Conservation (phyloP, 257 asterid genomes). For the Solanum bulbocastanum region DNA sequence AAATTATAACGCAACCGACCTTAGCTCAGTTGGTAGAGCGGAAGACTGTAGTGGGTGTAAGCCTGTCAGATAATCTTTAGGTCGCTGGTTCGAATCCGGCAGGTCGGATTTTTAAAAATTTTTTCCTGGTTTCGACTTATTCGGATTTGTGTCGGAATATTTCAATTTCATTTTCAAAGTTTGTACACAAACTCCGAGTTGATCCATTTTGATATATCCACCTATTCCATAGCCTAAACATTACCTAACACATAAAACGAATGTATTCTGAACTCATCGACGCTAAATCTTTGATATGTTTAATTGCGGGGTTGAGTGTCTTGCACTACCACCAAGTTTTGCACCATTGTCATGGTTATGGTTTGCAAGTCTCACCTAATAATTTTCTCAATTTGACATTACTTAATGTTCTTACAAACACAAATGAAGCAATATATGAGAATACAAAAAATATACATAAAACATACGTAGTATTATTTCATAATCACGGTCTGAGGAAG, state of each 20-base stretch:
- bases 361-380: neutral
- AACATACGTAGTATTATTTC: neutral
- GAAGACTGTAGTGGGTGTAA: neutral
- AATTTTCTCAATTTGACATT: neutral
- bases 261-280: neutral
- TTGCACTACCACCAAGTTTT: neutral
- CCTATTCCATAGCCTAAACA: neutral
- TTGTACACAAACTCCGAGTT: neutral
- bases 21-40: conserved; percentile 6
- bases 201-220: no score
- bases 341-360: neutral
- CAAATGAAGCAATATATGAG: neutral
- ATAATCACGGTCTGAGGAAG: neutral
- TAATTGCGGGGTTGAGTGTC: neutral
- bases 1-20: neutral
- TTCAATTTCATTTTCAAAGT: neutral
- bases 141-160: neutral
- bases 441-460: no score
- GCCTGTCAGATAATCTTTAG: neutral
- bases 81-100: conserved; percentile 4
- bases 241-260: neutral
- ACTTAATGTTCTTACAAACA: neutral
- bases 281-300: neutral
- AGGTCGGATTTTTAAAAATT: neutral
- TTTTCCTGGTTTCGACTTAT: neutral